A percentile compares a stretch with the other conserved stretches of the same genome.
These are phyloP conservation scores for Raphanus sativus DNA, from an alignment of 345 rosid species.

Conservation along the genomic window DNA sequence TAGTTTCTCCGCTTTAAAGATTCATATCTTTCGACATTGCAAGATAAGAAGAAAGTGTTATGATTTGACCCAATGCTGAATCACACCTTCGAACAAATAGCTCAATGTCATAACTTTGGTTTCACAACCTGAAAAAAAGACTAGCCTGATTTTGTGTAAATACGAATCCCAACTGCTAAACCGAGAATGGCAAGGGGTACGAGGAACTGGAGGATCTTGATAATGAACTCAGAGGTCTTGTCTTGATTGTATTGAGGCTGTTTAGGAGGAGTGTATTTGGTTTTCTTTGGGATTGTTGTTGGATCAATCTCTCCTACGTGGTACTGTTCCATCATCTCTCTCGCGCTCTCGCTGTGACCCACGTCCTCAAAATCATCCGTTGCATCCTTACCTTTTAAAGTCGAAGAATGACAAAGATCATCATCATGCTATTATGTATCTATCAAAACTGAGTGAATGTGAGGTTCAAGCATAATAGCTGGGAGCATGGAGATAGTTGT, in stretches of 20 bases:
- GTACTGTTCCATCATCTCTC: constrained; percentile 64
- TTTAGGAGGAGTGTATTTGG: constrained; percentile 58
- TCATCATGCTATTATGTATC: not conserved
- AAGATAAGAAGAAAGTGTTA: not conserved
- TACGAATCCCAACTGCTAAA: constrained; percentile 66
- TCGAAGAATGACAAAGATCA: not conserved
- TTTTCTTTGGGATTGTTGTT: constrained; percentile 59
- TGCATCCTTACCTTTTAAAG: constrained; percentile 63
- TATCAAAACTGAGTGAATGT: not conserved
- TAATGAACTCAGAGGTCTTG: constrained; percentile 76
- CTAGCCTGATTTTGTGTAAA: constrained; percentile 59
- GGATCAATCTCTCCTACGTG: constrained; percentile 59
- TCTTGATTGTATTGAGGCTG: constrained; percentile 77
- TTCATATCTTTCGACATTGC: not conserved
- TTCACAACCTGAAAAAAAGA: constrained; percentile 7
- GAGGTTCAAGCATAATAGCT: not conserved
- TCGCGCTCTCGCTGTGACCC: constrained; percentile 62
- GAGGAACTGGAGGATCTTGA: constrained; percentile 75
- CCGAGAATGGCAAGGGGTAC: constrained; percentile 82
- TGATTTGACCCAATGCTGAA: not conserved
- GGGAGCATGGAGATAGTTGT: not conserved
- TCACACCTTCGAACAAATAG: not conserved
- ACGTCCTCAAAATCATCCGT: constrained; percentile 75
- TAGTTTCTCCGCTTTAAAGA: not conserved
- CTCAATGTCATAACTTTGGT: constrained; percentile 6